phyloP scores from a whole-genome alignment of 371 early-diverging fungal genomes.

The Umbelopsis sp. region DNA sequence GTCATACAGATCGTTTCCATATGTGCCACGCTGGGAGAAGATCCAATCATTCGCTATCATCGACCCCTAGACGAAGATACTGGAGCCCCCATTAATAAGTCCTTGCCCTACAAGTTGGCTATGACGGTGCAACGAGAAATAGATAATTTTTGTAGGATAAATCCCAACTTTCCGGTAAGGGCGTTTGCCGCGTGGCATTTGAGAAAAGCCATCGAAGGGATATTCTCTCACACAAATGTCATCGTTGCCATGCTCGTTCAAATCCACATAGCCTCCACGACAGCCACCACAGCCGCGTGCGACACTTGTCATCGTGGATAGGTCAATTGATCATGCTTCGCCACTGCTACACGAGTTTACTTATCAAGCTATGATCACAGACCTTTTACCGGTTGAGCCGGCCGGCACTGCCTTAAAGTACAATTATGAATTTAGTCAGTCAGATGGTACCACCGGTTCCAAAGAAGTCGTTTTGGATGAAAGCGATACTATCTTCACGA shows the following conservation, averaged over 20 bases:
- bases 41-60: constrained; percentile 88
- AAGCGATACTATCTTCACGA: constrained; percentile 76
- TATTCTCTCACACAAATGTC: neutral
- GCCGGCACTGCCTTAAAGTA: constrained; percentile 63
- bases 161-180: constrained; percentile 64
- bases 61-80: constrained; percentile 61
- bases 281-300: constrained; percentile 64
- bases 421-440: constrained; percentile 56
- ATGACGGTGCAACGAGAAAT: constrained; percentile 72
- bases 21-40: constrained; percentile 79
- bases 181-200: neutral
- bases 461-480: constrained; percentile 72
- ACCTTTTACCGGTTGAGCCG: constrained; percentile 73
- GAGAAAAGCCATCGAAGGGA: neutral
- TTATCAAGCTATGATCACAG: constrained; percentile 94
- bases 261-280: constrained; percentile 36
- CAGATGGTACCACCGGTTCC: constrained; percentile 51
- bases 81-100: constrained; percentile 37
- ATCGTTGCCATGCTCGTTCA: neutral
- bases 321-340: constrained; percentile 83
- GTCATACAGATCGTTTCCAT: constrained; percentile 63
- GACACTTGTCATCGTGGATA: constrained; percentile 87
- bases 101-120: constrained; percentile 51
- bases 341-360: constrained; percentile 95
- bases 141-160: constrained; percentile 61